These are phyloP conservation scores for Trichoderma afroharzianum DNA, from an alignment of 2,329 filamentous ascomycete species.

Conservation along the genomic window DNA sequence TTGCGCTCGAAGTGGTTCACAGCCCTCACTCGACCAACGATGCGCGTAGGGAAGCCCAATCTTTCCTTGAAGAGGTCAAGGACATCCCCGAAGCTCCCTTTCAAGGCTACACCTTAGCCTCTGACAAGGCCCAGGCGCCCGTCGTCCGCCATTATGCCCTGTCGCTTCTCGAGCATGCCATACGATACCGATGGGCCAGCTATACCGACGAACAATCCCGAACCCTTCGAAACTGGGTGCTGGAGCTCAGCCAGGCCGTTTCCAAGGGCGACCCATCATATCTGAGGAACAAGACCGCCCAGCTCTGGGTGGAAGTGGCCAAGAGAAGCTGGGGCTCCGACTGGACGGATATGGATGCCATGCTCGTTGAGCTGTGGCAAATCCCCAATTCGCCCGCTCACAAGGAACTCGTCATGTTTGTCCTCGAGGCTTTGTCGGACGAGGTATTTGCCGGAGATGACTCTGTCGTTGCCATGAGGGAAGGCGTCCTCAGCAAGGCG, in stretches of 20 bases:
- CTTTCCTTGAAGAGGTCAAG: constrained; percentile 84
- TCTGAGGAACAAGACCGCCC: constrained; percentile 87
- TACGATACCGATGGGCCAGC: constrained; percentile 78
- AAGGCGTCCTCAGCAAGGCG: constrained; percentile 79
- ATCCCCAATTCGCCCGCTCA: constrained; percentile 56
- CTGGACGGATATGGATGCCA: constrained; percentile 91
- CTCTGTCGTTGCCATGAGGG: constrained; percentile 75
- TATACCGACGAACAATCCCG: constrained; percentile 66
- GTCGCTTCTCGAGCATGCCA: constrained; percentile 83
- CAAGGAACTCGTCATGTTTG: constrained; percentile 82
- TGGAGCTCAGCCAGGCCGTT: constrained; percentile 72
- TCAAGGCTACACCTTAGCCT: constrained; percentile 79
- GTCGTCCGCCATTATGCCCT: constrained; percentile 91
- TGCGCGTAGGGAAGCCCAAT: constrained; percentile 74
- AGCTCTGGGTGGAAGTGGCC: constrained; percentile 91
- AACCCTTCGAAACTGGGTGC: constrained; percentile 70
- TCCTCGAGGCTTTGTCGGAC: constrained; percentile 89
- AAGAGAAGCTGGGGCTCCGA: constrained; percentile 90
- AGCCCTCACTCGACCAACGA: constrained; percentile 76
- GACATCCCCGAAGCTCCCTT: constrained; percentile 72
- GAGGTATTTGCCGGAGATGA: constrained; percentile 93
- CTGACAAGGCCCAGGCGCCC: constrained; percentile 68
- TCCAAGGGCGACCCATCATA: constrained; percentile 72
- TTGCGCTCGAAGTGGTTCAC: constrained; percentile 86
- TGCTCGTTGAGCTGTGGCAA: constrained; percentile 82